phyloP scores from a whole-genome alignment of 2,329 filamentous ascomycete species.

The Stylonectria norvegica region DNA sequence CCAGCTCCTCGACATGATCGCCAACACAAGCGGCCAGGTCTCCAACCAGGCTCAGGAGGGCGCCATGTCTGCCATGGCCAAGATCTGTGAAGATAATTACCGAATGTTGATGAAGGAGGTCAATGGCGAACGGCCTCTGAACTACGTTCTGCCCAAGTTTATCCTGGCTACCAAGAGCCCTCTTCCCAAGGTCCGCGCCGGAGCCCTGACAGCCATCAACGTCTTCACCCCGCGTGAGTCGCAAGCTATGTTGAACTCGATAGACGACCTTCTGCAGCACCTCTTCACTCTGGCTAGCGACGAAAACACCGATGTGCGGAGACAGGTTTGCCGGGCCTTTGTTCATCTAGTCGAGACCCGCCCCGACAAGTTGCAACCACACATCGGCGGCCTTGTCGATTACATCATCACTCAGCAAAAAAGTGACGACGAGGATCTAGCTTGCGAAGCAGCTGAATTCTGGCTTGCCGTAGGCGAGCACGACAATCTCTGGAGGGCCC shows the following conservation, averaged over 20 bases:
- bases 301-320: conserved; percentile 73
- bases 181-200: conserved; percentile 71
- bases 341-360: conserved; percentile 87
- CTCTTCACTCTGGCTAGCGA: conserved; percentile 82
- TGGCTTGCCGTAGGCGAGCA: conserved; percentile 94
- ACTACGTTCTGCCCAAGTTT: conserved; percentile 85
- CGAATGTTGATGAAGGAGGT: conserved; percentile 83
- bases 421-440: conserved; percentile 82
- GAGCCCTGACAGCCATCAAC: conserved; percentile 82
- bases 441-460: conserved; percentile 93
- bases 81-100: conserved; percentile 96
- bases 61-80: conserved; percentile 86
- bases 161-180: conserved; percentile 79
- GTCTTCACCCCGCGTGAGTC: conserved; percentile 85
- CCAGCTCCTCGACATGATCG: conserved; percentile 74
- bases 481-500: conserved; percentile 68
- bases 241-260: conserved; percentile 72
- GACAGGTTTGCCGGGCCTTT: conserved; percentile 90
- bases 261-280: conserved; percentile 77
- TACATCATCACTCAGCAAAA: conserved; percentile 91
- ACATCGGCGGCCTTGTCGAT: conserved; percentile 82
- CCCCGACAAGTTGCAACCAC: conserved; percentile 84
- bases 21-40: conserved; percentile 66
- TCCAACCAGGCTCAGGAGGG: conserved; percentile 78
- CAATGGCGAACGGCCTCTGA: conserved; percentile 81